Conservation (phyloP, 139 green algal species). For the Coelastrella sp. region DNA sequence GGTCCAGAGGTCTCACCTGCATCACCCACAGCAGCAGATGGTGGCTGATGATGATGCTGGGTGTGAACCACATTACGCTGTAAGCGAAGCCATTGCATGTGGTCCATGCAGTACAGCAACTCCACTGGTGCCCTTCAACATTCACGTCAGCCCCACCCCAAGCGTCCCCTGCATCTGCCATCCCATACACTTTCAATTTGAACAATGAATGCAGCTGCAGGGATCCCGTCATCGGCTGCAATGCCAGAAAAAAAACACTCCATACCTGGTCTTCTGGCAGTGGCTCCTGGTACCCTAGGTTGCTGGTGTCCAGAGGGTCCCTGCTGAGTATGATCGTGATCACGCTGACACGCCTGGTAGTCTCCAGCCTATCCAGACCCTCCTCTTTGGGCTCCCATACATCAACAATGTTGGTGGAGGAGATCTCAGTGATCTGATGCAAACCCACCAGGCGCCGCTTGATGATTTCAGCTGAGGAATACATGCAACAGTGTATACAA, state of each 20-base stretch:
- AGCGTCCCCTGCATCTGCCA: no score
- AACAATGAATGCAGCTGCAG: not conserved
- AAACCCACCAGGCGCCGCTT: slow-evolving; percentile 87
- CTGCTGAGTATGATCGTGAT: slow-evolving; percentile 86
- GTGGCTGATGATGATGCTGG: no score
- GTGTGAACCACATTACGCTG: no score
- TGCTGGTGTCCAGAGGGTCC: slow-evolving; percentile 66
- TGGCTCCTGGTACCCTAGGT: slow-evolving; percentile 84
- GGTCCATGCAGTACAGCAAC: no score
- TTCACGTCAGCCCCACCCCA: no score
- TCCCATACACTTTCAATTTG: no score
- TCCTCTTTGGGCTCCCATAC: slow-evolving; percentile 86
- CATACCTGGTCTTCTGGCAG: slow-evolving; percentile 66
- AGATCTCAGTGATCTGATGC: slow-evolving; percentile 82
- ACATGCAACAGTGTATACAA: no score
- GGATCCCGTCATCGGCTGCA: no score
- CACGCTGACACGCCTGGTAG: slow-evolving; percentile 80
- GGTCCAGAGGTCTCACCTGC: slow-evolving; percentile 51
- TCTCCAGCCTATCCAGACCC: slow-evolving; percentile 63
- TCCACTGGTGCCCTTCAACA: no score
- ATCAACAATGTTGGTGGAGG: slow-evolving; percentile 78
- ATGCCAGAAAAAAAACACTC: not conserved
- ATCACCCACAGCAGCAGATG: not conserved
- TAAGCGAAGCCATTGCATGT: no score
- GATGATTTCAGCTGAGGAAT: slow-evolving; percentile 92